A percentile compares a stretch with the other conserved stretches of the same genome.
phyloP scores from a whole-genome alignment of 2,329 filamentous ascomycete genomes.

The Chrysosphaeria jannelii region DNA sequence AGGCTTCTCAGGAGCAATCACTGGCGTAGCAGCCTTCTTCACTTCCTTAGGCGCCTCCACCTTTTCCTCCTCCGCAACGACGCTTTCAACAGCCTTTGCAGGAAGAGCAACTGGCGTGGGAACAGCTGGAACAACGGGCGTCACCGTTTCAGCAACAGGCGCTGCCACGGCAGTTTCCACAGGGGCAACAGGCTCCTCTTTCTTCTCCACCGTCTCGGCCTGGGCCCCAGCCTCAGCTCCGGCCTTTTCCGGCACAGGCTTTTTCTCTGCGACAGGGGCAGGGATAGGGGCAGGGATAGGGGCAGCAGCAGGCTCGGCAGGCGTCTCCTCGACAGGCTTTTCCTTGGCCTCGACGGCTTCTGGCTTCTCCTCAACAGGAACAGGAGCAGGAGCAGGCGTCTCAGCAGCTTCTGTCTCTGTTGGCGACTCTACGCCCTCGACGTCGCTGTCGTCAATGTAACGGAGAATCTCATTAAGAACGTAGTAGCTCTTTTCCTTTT shows the following conservation, averaged over 20 bases:
- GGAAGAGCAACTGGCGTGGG: constrained; percentile 6
- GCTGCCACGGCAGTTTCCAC: no score
- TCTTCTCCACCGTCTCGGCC: no score
- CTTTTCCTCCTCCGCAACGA: constrained; percentile 36
- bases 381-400: constrained; percentile 4
- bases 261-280: constrained; percentile 7
- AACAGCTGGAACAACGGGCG: constrained; percentile 9
- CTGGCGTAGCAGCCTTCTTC: constrained; percentile 14
- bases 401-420: constrained; percentile 5
- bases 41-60: constrained; percentile 20
- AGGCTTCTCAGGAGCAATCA: constrained; percentile 17
- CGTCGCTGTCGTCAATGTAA: constrained; percentile 61
- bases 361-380: constrained; percentile 9
- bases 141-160: constrained; percentile 11
- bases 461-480: constrained; percentile 95
- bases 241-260: constrained; percentile 7
- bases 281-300: constrained; percentile 23
- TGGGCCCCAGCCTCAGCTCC: no score
- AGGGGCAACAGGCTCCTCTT: no score
- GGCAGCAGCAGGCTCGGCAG: constrained; percentile 22
- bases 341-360: constrained; percentile 13
- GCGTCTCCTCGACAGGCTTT: constrained; percentile 13
- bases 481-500: constrained; percentile 91
- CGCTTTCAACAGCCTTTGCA: constrained; percentile 13
- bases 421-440: constrained; percentile 26